These are phyloP conservation scores for Geranium brycei DNA, from an alignment of 345 rosid species.

Conservation along the genomic window DNA sequence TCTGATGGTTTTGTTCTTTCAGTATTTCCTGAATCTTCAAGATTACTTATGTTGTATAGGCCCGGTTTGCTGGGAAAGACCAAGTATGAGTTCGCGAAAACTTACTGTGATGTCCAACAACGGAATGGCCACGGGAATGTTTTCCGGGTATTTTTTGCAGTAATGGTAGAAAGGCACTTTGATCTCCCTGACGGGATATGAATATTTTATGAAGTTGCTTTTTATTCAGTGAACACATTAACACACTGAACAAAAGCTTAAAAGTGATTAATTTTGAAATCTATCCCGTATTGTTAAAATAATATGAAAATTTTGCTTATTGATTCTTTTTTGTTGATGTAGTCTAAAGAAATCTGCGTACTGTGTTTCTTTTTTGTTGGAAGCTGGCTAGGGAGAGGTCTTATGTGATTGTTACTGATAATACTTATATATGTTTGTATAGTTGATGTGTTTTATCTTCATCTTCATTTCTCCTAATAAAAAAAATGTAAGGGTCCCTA, in stretches of 20 bases:
- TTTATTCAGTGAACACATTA: not conserved
- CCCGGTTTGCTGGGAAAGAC: constrained; percentile 85
- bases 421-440: no score
- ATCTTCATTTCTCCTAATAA: no score
- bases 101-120: constrained; percentile 59
- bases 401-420: no score
- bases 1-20: constrained; percentile 11
- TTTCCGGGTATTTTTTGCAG: constrained; percentile 54
- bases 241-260: not conserved
- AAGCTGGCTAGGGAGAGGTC: no score
- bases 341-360: no score
- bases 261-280: not conserved
- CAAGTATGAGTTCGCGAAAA: constrained; percentile 82
- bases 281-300: no score
- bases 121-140: constrained; percentile 38
- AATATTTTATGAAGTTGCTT: not conserved
- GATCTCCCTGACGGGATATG: constrained; percentile 1
- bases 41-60: constrained; percentile 35
- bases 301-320: no score
- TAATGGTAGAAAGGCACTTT: constrained; percentile 4
- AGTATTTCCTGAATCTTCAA: constrained; percentile 8
- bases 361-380: no score
- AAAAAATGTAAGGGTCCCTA: no score
- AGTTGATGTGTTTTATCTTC: no score
- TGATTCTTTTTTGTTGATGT: no score